Evolutionary conservation across 2,329 filamentous ascomycete genomes (phyloP).

Genomic region (Colletotrichum nymphaeae): DNA sequence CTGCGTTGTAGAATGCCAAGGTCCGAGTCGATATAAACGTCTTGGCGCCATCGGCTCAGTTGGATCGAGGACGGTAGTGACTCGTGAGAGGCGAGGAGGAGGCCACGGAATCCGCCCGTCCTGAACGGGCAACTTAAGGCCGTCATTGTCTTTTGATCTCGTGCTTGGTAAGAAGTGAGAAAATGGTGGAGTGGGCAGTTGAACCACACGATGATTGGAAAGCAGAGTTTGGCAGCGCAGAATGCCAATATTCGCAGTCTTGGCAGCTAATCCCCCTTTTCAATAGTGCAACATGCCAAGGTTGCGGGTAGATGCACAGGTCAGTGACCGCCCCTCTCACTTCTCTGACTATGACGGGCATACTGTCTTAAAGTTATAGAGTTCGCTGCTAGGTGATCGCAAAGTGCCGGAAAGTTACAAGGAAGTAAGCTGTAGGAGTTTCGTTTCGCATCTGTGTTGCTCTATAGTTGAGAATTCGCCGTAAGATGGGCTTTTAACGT

Average conservation of each 20-base stretch:
- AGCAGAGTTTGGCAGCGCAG: slow-evolving; percentile 13
- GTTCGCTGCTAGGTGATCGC: not conserved
- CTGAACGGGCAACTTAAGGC: not conserved
- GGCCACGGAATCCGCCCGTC: not conserved
- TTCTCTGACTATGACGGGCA: not conserved
- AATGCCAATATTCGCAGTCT: slow-evolving; percentile 24
- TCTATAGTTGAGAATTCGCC: not conserved
- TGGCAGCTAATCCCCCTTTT: slow-evolving; percentile 28
- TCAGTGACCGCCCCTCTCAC: not conserved
- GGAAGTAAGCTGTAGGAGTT: not conserved
- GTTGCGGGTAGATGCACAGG: slow-evolving; percentile 9
- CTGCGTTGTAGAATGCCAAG: slow-evolving; percentile 15
- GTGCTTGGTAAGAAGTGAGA: slow-evolving; percentile 5
- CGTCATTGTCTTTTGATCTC: not conserved
- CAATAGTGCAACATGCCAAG: slow-evolving; percentile 31
- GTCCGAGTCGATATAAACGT: slow-evolving; percentile 6
- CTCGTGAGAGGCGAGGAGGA: not conserved
- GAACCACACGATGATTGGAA: slow-evolving; percentile 14
- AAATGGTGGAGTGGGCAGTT: not conserved
- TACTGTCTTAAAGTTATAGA: not conserved
- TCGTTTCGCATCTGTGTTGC: not conserved
- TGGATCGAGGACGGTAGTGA: not conserved
- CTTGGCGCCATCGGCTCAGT: slow-evolving; percentile 2
- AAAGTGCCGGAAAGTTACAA: not conserved
- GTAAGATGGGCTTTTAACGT: not conserved